Conservation (phyloP, 306 rosid genomes). For the Castanea crenata region DNA sequence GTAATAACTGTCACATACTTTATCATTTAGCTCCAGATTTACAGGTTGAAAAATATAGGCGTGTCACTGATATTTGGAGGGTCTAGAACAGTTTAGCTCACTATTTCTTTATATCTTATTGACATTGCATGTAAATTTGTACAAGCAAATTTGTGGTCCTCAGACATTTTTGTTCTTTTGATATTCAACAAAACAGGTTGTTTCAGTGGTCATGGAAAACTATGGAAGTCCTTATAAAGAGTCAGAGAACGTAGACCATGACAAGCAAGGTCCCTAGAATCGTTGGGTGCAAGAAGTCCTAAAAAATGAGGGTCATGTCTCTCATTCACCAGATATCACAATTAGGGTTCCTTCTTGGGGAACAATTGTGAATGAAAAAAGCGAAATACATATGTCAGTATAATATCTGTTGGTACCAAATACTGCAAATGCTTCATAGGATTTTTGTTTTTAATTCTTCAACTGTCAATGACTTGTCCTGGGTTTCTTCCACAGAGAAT, state of each 20-base stretch:
- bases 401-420: constrained; percentile 37
- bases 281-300: constrained; percentile 55
- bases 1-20: neutral
- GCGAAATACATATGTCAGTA: constrained; percentile 57
- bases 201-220: constrained; percentile 79
- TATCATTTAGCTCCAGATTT: neutral
- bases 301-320: constrained; percentile 39
- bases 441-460: constrained; percentile 4
- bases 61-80: neutral
- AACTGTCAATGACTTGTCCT: neutral
- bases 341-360: constrained; percentile 64
- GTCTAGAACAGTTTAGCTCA: neutral
- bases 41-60: neutral
- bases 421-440: constrained; percentile 10
- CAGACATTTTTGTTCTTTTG: constrained; percentile 5
- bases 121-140: neutral
- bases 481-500: constrained; percentile 56
- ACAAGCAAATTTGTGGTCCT: constrained; percentile 4
- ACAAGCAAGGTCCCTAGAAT: constrained; percentile 37
- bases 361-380: constrained; percentile 52
- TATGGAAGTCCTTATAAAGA: constrained; percentile 45
- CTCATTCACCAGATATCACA: constrained; percentile 48
- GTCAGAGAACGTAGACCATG: constrained; percentile 24
- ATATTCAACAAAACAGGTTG: constrained; percentile 54
- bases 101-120: neutral